phyloP scores from a whole-genome alignment of 2,329 filamentous ascomycete genomes.

The Beauveria sp. region DNA sequence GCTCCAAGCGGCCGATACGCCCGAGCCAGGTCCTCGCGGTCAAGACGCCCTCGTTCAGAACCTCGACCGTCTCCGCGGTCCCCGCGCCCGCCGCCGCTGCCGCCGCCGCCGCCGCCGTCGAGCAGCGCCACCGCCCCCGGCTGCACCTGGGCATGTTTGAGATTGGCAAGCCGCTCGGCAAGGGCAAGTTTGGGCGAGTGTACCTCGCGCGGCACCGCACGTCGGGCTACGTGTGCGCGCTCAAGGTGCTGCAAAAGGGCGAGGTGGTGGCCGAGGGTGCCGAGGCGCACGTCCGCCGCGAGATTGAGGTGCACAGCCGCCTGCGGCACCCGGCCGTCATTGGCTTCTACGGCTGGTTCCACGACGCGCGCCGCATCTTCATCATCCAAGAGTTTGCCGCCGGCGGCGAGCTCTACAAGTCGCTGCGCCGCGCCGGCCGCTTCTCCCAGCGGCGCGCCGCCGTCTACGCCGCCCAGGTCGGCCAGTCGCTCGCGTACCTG shows the following conservation, averaged over 20 bases:
- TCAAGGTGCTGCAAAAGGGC: conserved; percentile 79
- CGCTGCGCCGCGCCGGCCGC: conserved; percentile 65
- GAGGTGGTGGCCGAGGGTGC: conserved; percentile 69
- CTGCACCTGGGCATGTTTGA: conserved; percentile 76
- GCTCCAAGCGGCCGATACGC: conserved; percentile 9
- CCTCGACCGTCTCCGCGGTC: neutral
- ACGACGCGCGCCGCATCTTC: conserved; percentile 81
- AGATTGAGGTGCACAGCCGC: conserved; percentile 85
- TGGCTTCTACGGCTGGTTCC: conserved; percentile 77
- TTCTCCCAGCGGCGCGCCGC: conserved; percentile 83
- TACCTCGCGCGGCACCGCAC: conserved; percentile 75
- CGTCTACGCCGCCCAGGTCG: conserved; percentile 83
- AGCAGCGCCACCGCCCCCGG: conserved; percentile 39
- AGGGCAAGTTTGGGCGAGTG: conserved; percentile 82
- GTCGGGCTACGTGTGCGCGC: conserved; percentile 73
- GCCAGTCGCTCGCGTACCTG: conserved; percentile 72
- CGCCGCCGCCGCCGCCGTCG: conserved; percentile 17
- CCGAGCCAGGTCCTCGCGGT: conserved; percentile 8
- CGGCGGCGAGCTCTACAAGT: conserved; percentile 82
- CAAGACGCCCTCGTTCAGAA: neutral
- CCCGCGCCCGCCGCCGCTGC: conserved; percentile 18
- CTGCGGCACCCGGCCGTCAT: conserved; percentile 79
- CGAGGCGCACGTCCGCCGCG: conserved; percentile 77
- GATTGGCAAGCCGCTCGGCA: conserved; percentile 77
- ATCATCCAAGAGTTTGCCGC: conserved; percentile 80